A percentile compares a stretch with the other conserved stretches of the same genome.
These are phyloP conservation scores for Phytopythium delawarense DNA, from an alignment of 352 stramenopile genomes.

Conservation along the genomic window DNA sequence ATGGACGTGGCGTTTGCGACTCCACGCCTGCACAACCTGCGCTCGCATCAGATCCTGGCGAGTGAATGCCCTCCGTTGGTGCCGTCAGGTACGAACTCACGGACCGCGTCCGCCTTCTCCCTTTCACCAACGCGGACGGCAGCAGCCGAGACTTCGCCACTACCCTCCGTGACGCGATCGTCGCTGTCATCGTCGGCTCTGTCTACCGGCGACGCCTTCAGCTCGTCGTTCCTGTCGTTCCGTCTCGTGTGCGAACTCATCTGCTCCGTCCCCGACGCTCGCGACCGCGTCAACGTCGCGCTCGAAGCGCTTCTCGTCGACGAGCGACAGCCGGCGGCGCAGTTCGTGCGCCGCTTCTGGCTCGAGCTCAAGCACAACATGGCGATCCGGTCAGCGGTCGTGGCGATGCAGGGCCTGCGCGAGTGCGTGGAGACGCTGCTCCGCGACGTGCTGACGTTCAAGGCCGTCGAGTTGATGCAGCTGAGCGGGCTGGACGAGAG, in stretches of 20 bases:
- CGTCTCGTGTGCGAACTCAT: constrained; percentile 40
- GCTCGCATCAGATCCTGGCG: constrained; percentile 48
- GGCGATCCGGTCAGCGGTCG: constrained; percentile 14
- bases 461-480: constrained; percentile 36
- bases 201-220: constrained; percentile 13
- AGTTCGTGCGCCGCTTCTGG: constrained; percentile 41
- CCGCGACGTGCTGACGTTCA: constrained; percentile 30
- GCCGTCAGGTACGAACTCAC: background rate
- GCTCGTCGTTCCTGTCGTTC: constrained; percentile 44
- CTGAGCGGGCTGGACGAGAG: constrained; percentile 41
- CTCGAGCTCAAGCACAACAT: constrained; percentile 46
- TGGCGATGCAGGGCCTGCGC: constrained; percentile 23
- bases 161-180: background rate
- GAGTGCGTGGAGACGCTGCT: constrained; percentile 26
- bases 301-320: constrained; percentile 47
- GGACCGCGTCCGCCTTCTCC: constrained; percentile 1
- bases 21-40: constrained; percentile 35
- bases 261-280: constrained; percentile 18
- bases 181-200: constrained; percentile 10
- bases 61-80: constrained; percentile 17
- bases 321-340: constrained; percentile 28
- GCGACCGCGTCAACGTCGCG: constrained; percentile 34
- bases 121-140: background rate
- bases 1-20: constrained; percentile 42
- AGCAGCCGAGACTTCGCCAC: background rate